Evolutionary conservation across 1,139 yeast genomes (phyloP).

Genomic region (Citeromyces hawaiiensis): DNA sequence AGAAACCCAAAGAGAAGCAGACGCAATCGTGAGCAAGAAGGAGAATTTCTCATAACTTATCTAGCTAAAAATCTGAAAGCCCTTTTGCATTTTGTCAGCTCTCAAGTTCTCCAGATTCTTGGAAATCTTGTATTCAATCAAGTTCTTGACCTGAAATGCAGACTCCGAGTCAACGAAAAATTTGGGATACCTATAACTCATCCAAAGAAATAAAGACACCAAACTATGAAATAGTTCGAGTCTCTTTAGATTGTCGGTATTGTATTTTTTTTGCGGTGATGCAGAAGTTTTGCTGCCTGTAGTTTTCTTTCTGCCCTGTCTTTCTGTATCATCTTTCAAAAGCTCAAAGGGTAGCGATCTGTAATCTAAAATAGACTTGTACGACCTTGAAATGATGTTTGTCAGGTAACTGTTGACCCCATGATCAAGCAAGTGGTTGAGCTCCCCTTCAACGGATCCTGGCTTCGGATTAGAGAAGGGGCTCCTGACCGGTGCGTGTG

Average conservation of each 20-base stretch:
- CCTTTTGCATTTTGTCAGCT: conserved; percentile 9
- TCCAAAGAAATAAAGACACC: conserved; percentile 68
- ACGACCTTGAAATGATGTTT: neutral
- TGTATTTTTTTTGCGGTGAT: neutral
- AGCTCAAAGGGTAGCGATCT: conserved; percentile 20
- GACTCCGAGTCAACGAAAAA: conserved; percentile 66
- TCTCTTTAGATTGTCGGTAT: conserved; percentile 25
- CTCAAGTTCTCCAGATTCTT: conserved; percentile 39
- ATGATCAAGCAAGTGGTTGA: neutral
- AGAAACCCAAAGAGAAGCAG: too few species aligned
- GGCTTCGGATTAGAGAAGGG: conserved; percentile 10
- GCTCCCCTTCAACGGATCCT: conserved; percentile 6
- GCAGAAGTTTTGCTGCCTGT: conserved; percentile 6
- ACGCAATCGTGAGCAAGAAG: too few species aligned
- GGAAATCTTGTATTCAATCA: conserved; percentile 53
- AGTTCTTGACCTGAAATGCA: conserved; percentile 52
- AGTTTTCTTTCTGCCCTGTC: neutral
- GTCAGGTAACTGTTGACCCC: conserved; percentile 3
- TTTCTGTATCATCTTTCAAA: conserved; percentile 12
- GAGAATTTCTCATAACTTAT: too few species aligned
- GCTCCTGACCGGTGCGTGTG: conserved; percentile 43
- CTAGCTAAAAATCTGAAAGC: neutral
- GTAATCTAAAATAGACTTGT: conserved; percentile 23
- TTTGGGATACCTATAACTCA: conserved; percentile 76
- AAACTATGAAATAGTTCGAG: conserved; percentile 64